These are phyloP conservation scores for Silene conica DNA, from an alignment of 148 eudicot genomes.

Conservation along the genomic window DNA sequence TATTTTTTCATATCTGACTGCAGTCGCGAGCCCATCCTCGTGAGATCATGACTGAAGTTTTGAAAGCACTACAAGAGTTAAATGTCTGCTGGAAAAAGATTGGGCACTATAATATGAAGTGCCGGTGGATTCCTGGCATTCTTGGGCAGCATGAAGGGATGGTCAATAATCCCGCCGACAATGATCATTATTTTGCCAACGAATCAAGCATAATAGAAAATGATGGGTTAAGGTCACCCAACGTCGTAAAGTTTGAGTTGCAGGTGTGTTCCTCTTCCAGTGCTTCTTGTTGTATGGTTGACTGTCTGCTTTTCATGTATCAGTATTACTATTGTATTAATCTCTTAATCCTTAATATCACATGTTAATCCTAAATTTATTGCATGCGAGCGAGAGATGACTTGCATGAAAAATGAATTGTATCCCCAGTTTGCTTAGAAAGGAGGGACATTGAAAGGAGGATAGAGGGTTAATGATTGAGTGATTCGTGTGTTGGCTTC, in stretches of 20 bases:
- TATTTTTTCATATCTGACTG: slow-evolving; percentile 17
- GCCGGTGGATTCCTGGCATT: slow-evolving; percentile 76
- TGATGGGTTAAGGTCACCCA: slow-evolving; percentile 40
- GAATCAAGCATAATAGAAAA: slow-evolving; percentile 60
- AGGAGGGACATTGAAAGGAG: too few species aligned
- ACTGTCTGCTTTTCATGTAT: neutral
- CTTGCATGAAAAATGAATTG: neutral
- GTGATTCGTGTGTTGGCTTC: neutral
- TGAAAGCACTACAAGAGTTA: slow-evolving; percentile 85
- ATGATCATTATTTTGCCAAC: slow-evolving; percentile 61
- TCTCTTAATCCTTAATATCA: neutral
- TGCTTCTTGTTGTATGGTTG: neutral
- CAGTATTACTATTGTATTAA: neutral
- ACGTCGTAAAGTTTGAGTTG: slow-evolving; percentile 87
- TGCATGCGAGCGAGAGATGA: neutral
- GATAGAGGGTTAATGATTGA: neutral
- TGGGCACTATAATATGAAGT: slow-evolving; percentile 94
- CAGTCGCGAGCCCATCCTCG: slow-evolving; percentile 95
- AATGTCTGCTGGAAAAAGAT: slow-evolving; percentile 90
- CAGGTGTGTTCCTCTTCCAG: slow-evolving; percentile 49
- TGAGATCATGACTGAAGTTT: slow-evolving; percentile 86
- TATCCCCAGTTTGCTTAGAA: neutral
- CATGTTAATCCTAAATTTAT: neutral
- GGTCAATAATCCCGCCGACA: slow-evolving; percentile 45
- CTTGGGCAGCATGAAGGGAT: slow-evolving; percentile 58